Percentiles rank a stretch among this genome's conserved stretches.
These are phyloP conservation scores for Entoloma clypeatum DNA, from an alignment of 1,284 basidiomycete species.

Conservation along the genomic window DNA sequence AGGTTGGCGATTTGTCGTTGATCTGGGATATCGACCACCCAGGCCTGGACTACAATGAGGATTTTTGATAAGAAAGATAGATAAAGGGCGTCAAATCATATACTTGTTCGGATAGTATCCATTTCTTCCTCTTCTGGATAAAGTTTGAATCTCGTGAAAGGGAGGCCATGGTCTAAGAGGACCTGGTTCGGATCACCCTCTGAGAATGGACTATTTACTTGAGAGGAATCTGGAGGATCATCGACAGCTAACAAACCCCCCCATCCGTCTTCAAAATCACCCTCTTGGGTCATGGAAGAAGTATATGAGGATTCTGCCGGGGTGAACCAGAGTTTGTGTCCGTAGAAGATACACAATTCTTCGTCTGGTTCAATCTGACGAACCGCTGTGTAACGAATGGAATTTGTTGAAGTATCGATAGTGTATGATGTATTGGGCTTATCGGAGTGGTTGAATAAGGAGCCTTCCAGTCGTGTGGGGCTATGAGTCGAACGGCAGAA, in stretches of 20 bases:
- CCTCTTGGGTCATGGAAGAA: constrained; percentile 1
- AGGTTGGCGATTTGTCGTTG: constrained; percentile 57
- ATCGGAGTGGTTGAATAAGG: constrained; percentile 76
- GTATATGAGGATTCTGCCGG: constrained; percentile 28
- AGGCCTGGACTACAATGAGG: constrained; percentile 54
- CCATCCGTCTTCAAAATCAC: constrained; percentile 40
- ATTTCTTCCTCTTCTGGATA: constrained; percentile 61
- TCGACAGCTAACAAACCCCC: constrained; percentile 39
- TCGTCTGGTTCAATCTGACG: constrained; percentile 55
- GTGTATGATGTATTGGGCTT: constrained; percentile 71
- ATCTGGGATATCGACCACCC: constrained; percentile 84
- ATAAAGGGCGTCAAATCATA: constrained; percentile 14
- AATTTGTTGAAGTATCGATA: constrained; percentile 49
- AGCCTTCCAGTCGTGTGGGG: constrained; percentile 44
- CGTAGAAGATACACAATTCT: constrained; percentile 81
- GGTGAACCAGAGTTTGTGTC: constrained; percentile 63
- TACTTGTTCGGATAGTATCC: constrained; percentile 55
- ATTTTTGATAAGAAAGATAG: constrained; percentile 10
- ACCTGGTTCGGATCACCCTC: constrained; percentile 42
- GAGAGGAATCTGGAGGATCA: constrained; percentile 17
- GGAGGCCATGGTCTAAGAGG: constrained; percentile 52
- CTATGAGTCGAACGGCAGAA: too few species aligned
- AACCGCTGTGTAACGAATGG: constrained; percentile 64
- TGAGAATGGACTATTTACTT: constrained; percentile 26
- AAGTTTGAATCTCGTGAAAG: constrained; percentile 58